These are phyloP conservation scores for Huntiella decipiens DNA, from an alignment of 2,329 filamentous ascomycete species.

Conservation along the genomic window DNA sequence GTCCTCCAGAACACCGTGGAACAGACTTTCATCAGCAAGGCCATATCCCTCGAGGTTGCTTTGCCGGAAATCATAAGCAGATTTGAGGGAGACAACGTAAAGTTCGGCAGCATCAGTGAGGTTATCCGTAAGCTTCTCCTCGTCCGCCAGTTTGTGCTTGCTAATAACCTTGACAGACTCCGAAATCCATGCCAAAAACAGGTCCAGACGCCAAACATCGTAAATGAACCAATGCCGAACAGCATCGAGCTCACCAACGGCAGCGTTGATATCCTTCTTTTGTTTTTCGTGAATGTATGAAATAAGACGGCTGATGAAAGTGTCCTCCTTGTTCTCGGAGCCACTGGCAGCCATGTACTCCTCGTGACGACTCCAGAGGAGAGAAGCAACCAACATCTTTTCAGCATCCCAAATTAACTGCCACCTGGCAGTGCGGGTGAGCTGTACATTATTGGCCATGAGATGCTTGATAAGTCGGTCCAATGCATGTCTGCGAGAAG, in stretches of 20 bases:
- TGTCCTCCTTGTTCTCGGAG: constrained; percentile 30
- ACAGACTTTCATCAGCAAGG: constrained; percentile 45
- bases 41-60: constrained; percentile 55
- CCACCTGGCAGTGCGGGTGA: constrained; percentile 58
- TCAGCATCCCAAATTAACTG: constrained; percentile 74
- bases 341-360: constrained; percentile 40
- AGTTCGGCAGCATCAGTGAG: constrained; percentile 48
- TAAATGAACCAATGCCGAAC: constrained; percentile 77
- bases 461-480: constrained; percentile 57
- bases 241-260: constrained; percentile 53
- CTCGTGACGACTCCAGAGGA: constrained; percentile 69
- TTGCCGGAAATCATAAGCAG: constrained; percentile 51
- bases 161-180: constrained; percentile 57
- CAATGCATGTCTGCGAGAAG: constrained; percentile 52
- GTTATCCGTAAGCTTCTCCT: constrained; percentile 32
- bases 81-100: constrained; percentile 38
- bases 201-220: constrained; percentile 51
- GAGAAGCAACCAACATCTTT: constrained; percentile 61
- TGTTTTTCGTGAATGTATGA: constrained; percentile 58
- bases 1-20: constrained; percentile 41
- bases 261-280: constrained; percentile 46
- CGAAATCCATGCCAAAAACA: constrained; percentile 62
- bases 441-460: constrained; percentile 40
- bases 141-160: constrained; percentile 38
- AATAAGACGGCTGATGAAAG: constrained; percentile 39